Evolutionary conservation across 2,329 filamentous ascomycete species (phyloP), one percentile per base, ranked within the genome.

Genomic region (Phialophora chinensis): DNA sequence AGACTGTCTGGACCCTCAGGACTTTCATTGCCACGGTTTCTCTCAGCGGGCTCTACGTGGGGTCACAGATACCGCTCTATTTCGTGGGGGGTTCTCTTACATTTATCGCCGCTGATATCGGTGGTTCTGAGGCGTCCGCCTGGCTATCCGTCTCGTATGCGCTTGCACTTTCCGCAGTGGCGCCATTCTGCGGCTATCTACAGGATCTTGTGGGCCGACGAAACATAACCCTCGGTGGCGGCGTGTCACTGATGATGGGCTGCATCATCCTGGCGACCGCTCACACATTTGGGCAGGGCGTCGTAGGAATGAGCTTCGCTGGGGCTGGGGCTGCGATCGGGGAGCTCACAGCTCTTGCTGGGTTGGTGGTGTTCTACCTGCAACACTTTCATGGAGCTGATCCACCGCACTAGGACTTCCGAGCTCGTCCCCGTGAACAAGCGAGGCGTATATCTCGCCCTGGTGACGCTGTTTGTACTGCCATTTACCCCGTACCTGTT

Each of bases 351-450:
- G 67, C 67, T 49, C 50, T 71, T 29, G 67, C 67, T 54, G 67
- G 69, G 69, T 71, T 25, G 14, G 49, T 52, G 49, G 25, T 55
- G n/a, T 35, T 29, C 29, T 20, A 17, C 11, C 25, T 55, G 5
- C 53, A 4, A n/a, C 25, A n/a, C 6, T 5, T 29, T 55, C 14
- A 27, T 25, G 14, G 11, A n/a, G 58, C 56, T 47, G 10, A 49
- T 20, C 35, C 12, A 23, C 3, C 56, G 17, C 11, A 11, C 12
- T 25, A 68, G 66, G 27, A 70, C 66, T 38, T 62, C 68, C 20
- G 68, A 70, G 61, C 60, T 70, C n/a, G 68, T 70, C 17, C 68
- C 68, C 4, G 68, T 70, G 23, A 69, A 69, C 35, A 56, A 65
- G 27, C 50, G 68, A 63, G 68, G 68, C 20, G 52, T 55, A 23